Base-by-base conservation (phyloP, 2,329 filamentous ascomycete species). In the Stagonosporopsis rhizophila region DNA sequence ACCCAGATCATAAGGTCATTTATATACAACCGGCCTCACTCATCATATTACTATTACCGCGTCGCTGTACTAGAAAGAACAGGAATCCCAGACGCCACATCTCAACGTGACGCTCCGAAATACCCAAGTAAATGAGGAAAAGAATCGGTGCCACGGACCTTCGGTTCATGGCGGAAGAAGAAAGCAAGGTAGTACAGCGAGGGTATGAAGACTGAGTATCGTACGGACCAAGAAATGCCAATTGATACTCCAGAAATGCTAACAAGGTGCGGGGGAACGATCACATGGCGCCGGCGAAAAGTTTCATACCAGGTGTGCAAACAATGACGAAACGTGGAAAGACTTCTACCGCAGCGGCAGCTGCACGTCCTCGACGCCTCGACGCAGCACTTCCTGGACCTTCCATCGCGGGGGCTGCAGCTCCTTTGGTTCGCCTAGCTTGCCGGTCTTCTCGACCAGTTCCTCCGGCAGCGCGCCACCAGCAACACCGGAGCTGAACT, bases 401-500 rank as follows among this genome's bases (percentile, higher is more conserved):
- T 82, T 83, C 93, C 93, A 97, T 65, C 93, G 83, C 11, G 93
- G 93, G 51, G 91, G 85, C 37, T 77, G 81, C 47, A 86, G 68
- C n/a, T 76, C 70, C 59, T 80, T 78, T 23, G 77, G 75, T 74
- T 64, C 81, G 78, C 55, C 79, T 78, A 51, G 79, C 79, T 30
- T 69, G 87, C 42, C 44, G 4, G 34, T 54, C 54, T 61, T 64
- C 76, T 96, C 90, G 74, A 89, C 87, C 71, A 94, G 87, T 32
- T 90, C 89, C 3, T 94, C 82, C 8, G 90, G 88, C 45, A 91
- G 85, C 34, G 90, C 86, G 54, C 95, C 95, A 62, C 95, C 95
- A 12, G 95, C 94, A 69, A 97, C 87, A 65, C 95, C 95, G 14
- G 91, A 96, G n/a, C 92, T 96, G 79, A 96, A 97, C 80, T 97